A percentile compares a stretch with the other conserved stretches of the same genome.
Conservation (phyloP, 2,329 filamentous ascomycete genomes). For the Aspergillus alliaceus region DNA sequence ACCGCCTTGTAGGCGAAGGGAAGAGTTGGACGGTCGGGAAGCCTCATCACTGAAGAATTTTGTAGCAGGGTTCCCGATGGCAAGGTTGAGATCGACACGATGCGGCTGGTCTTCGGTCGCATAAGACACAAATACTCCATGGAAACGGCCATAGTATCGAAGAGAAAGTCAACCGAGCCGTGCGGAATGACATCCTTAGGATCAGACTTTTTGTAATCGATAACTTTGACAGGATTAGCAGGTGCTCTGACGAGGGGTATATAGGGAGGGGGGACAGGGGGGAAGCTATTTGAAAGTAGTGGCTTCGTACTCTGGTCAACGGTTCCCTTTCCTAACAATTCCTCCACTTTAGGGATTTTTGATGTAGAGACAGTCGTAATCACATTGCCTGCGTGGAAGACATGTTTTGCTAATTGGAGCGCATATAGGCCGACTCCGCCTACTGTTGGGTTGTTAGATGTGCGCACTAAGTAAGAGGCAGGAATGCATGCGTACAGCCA, state of each 20-base stretch:
- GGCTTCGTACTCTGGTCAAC: conserved; percentile 43
- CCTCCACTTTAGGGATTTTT: conserved; percentile 50
- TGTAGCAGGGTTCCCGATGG: conserved; percentile 41
- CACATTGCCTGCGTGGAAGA: conserved; percentile 49
- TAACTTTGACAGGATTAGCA: conserved; percentile 26
- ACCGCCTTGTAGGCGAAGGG: conserved; percentile 12
- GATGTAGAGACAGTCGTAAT: conserved; percentile 55
- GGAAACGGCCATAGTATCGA: conserved; percentile 49
- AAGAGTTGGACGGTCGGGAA: not conserved
- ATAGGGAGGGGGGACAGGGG: not conserved
- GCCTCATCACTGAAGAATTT: conserved; percentile 25
- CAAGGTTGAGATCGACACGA: conserved; percentile 36
- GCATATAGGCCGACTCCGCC: conserved; percentile 50
- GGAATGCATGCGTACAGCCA: conserved; percentile 32
- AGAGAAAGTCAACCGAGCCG: conserved; percentile 52
- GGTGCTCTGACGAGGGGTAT: not conserved
- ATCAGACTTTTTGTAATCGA: conserved; percentile 52
- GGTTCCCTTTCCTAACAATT: conserved; percentile 43
- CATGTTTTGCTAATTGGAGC: conserved; percentile 53
- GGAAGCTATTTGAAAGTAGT: too few relatives aligned
- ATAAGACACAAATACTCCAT: conserved; percentile 48
- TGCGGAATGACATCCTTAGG: conserved; percentile 39
- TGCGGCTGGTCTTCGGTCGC: conserved; percentile 32
- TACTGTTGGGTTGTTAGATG: conserved; percentile 27
- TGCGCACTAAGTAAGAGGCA: not conserved